Evolutionary conservation across 78 protist species (phyloP), one percentile per base, ranked within the genome.

Genomic region (Dictyostelium intermedium): DNA sequence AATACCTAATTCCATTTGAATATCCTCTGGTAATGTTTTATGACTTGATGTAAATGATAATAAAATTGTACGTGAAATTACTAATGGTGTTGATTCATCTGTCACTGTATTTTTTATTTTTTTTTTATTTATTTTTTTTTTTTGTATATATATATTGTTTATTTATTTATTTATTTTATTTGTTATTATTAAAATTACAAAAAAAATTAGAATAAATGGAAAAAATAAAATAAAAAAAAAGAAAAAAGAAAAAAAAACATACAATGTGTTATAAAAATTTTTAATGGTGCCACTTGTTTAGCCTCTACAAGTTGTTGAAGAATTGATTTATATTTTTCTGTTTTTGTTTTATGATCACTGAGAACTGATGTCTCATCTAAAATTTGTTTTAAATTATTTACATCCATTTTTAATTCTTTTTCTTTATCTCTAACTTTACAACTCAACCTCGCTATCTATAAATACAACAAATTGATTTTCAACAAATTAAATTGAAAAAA

Each of bases 71-170:
- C 98, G 91, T 30, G 98, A 97, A 23, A 95, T 84, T n/a, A 83
- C 97, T 56, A 95, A 91, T 66, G 97, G 96, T 25, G 96, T 92
- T 9, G 61, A 25, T 37, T 96, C 97, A 45, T 96, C 96, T 34
- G 95, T 80, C 20, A 96, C 97, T 95, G 10, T 16, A n/a, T n/a
- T n/a, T n/a, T n/a, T n/a, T n/a, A n/a, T n/a, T n/a, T n/a, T n/a
- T n/a, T 50, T 16, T 50, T 5, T 13, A 8, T 56, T 13, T n/a
- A n/a, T n/a, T n/a, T n/a, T n/a, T n/a, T n/a, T n/a, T n/a, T n/a
- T n/a, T n/a, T n/a, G n/a, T n/a, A n/a, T n/a, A n/a, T n/a, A n/a
- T n/a, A n/a, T n/a, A n/a, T n/a, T n/a, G n/a, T n/a, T n/a, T n/a
- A n/a, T n/a, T n/a, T n/a, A n/a, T n/a, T n/a, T n/a, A n/a, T n/a